Percentiles rank a stretch among this genome's conserved stretches.
Evolutionary conservation across 768 basidiomycete genomes (phyloP).

Genomic region (Mycena amicta): DNA sequence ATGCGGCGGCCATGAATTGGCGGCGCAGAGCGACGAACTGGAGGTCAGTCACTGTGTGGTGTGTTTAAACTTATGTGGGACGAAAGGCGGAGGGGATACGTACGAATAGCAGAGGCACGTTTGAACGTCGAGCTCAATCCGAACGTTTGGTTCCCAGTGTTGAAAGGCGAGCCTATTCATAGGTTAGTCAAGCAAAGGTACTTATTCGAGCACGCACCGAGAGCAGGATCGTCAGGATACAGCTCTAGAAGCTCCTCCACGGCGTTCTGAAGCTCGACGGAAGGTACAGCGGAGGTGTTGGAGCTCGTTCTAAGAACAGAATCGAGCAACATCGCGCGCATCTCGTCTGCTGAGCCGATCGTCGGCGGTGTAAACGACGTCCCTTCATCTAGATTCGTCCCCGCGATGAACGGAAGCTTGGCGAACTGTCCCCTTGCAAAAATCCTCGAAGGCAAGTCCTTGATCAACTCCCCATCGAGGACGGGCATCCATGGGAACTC

Average conservation of each 20-base stretch:
- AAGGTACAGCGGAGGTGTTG: slow-evolving; percentile 17
- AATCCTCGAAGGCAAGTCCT: slow-evolving; percentile 37
- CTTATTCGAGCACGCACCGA: slow-evolving; percentile 10
- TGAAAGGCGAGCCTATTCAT: slow-evolving; percentile 33
- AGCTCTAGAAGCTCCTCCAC: slow-evolving; percentile 32
- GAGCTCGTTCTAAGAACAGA: slow-evolving; percentile 21
- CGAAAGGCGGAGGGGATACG: not conserved
- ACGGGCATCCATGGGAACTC: slow-evolving; percentile 36
- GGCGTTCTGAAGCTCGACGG: slow-evolving; percentile 17
- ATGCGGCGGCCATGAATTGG: slow-evolving; percentile 43
- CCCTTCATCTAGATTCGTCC: slow-evolving; percentile 47
- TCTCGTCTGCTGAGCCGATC: slow-evolving; percentile 26
- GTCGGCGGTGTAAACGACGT: slow-evolving; percentile 30
- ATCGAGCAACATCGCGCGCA: slow-evolving; percentile 24
- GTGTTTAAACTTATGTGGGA: too few relatives aligned
- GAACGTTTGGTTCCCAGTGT: slow-evolving; percentile 44
- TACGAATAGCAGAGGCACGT: slow-evolving; percentile 34
- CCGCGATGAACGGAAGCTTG: slow-evolving; percentile 45
- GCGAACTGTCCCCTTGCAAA: slow-evolving; percentile 34
- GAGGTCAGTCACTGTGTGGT: slow-evolving; percentile 37
- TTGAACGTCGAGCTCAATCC: slow-evolving; percentile 41
- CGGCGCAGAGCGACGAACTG: slow-evolving; percentile 42
- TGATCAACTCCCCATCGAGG: slow-evolving; percentile 44
- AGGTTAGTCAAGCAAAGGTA: not conserved
- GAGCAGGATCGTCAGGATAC: slow-evolving; percentile 44